Percentiles rank a stretch among this genome's conserved stretches.
These are phyloP conservation scores for Fusarium gaditjirri DNA, from an alignment of 2,329 filamentous ascomycete species.

Conservation along the genomic window DNA sequence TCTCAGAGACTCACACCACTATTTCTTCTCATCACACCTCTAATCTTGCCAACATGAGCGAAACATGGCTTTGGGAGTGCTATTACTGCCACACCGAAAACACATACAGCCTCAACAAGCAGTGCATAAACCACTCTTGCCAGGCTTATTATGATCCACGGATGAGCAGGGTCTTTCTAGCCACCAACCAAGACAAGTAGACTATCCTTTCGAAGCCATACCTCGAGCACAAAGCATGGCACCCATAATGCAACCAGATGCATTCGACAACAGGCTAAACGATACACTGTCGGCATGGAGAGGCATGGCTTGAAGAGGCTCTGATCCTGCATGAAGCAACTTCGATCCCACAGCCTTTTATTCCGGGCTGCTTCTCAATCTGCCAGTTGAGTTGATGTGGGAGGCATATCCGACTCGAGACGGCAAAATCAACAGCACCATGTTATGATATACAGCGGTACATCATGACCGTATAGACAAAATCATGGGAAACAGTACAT, in stretches of 20 bases:
- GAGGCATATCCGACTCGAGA: neutral
- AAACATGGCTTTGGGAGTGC: neutral
- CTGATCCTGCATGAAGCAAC: neutral
- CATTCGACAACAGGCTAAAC: neutral
- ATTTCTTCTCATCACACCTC: neutral
- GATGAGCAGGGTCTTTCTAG: neutral
- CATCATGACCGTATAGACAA: neutral
- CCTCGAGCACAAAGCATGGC: neutral
- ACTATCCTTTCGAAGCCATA: neutral
- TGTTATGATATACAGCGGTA: neutral
- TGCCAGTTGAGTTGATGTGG: neutral
- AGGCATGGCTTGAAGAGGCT: neutral
- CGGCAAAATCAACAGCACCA: neutral
- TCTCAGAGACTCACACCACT: neutral
- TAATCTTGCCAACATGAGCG: neutral
- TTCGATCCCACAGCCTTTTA: neutral
- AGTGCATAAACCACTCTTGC: neutral
- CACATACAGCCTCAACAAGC: neutral
- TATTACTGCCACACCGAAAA: neutral
- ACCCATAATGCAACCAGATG: too few relatives aligned
- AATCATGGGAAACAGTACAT: slow-evolving; percentile 11
- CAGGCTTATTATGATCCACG: too few relatives aligned
- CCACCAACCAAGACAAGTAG: neutral
- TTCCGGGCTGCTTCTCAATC: neutral
- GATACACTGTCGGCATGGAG: neutral